Conservation (phyloP, 495 filamentous ascomycete species). For the Aspergillus panamensis region DNA sequence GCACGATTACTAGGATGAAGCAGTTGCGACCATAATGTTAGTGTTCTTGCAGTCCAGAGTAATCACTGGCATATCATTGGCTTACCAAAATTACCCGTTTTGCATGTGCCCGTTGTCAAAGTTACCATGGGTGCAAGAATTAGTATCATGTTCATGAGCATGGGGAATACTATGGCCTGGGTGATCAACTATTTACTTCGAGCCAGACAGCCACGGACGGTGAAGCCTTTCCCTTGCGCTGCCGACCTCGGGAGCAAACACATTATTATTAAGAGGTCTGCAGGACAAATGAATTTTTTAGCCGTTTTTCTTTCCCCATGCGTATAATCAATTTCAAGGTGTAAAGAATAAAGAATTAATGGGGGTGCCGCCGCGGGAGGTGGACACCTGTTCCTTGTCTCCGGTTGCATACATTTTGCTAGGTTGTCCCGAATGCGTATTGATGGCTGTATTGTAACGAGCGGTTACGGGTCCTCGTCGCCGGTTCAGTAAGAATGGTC, state of each 20-base stretch:
- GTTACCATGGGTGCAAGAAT: conserved; percentile 3
- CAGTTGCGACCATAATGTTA: conserved; percentile 16
- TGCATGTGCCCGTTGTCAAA: conserved; percentile 15
- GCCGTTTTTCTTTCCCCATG: background rate
- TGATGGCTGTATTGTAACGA: conserved; percentile 33
- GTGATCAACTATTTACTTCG: too few species aligned
- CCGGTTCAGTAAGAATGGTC: conserved; percentile 36
- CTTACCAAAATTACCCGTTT: conserved; percentile 10
- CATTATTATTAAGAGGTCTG: background rate
- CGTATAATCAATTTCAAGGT: background rate
- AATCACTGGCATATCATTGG: conserved; percentile 19
- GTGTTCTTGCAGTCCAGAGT: conserved; percentile 13
- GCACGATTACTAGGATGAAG: background rate
- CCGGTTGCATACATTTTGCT: conserved; percentile 26
- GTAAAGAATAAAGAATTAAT: background rate
- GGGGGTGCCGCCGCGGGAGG: background rate
- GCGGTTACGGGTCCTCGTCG: conserved; percentile 46
- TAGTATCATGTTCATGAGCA: too few species aligned
- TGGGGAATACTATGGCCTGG: too few species aligned
- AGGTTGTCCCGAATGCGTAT: conserved; percentile 35
- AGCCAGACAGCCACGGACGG: background rate
- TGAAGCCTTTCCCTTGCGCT: background rate
- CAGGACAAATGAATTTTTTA: background rate
- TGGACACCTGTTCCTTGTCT: conserved; percentile 25
- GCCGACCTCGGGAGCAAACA: too few species aligned